Evolutionary conservation across 2,329 filamentous ascomycete genomes (phyloP), one percentile per base, ranked within the genome.

Genomic region (Tolypocladium sp.): DNA sequence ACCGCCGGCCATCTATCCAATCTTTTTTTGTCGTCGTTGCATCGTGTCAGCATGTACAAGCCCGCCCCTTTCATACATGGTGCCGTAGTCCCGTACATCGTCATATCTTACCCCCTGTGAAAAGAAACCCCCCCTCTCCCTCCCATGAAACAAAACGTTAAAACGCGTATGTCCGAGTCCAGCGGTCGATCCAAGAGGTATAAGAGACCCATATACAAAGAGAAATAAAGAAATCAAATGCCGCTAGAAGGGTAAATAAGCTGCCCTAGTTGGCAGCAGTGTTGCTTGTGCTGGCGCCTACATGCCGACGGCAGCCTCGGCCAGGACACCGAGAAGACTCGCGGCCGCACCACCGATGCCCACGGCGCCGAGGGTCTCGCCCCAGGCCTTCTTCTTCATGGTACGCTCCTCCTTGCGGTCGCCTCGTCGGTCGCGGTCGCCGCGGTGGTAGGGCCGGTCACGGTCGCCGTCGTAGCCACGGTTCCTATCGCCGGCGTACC

Each of bases 341-440:
- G 79, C 82, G 0, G 84, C 83, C 0, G 83, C 83, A 12, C 84
- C 82, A 4, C 84, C 84, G 37, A 87, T 81, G 1, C 84, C 80
- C 6, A 82, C 84, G 0, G 81, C 82, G 2, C 79, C 77, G 4
- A 86, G 73, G 20, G 82, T 79, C 62, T 84, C 82, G 55, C 79
- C 79, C 70, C 79, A 79, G 15, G 72, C 73, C 65, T 76, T 79
- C 67, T 75, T 79, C 65, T 70, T 76, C n/a, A 68, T 68, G 1
- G 67, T 59, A 3, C 73, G 72, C 7, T 76, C 72, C 3, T 77
- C 73, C 41, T 68, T 68, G 40, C 67, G 67, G 2, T 77, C 73
- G 15, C 71, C 68, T 15, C 76, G 71, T 49, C 71, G 67, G 9
- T 76, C 71, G 37, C 72, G 67, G 72, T 66, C 77, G 62, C 61